Evolutionary conservation across 495 filamentous ascomycete species (phyloP).

Genomic region (Neurospora sp.): DNA sequence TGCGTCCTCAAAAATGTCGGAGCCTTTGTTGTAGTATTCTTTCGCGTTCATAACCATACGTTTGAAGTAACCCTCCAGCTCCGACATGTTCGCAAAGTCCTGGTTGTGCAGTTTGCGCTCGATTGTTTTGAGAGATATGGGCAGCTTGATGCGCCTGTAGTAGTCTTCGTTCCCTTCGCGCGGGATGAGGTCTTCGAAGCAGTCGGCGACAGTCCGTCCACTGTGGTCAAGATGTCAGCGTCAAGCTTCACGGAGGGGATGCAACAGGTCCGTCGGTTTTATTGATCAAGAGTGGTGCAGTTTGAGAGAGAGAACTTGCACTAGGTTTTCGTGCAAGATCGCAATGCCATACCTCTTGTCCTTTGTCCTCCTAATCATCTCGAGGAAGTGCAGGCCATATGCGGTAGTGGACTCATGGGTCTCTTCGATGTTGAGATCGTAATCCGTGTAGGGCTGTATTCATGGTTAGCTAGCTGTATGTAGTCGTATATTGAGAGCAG

Average conservation of each 20-base stretch:
- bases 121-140: constrained; percentile 66
- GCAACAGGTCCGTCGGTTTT: neutral
- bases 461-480: constrained; percentile 7
- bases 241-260: neutral
- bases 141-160: constrained; percentile 59
- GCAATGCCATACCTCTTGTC: constrained; percentile 55
- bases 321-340: neutral
- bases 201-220: constrained; percentile 56
- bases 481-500: neutral
- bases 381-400: constrained; percentile 54
- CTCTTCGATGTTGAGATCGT: constrained; percentile 39
- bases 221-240: constrained; percentile 28
- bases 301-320: neutral
- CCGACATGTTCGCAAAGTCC: constrained; percentile 52
- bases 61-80: constrained; percentile 64
- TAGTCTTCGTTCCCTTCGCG: constrained; percentile 57
- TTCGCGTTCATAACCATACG: constrained; percentile 71
- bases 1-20: constrained; percentile 59
- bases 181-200: constrained; percentile 61
- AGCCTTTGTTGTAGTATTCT: constrained; percentile 55
- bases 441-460: constrained; percentile 17
- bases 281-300: neutral
- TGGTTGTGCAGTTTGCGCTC: constrained; percentile 55
- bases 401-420: constrained; percentile 54
- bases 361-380: constrained; percentile 52